These are phyloP conservation scores for Protea cynaroides DNA, from an alignment of 164 flowering plant genomes.

Conservation along the genomic window DNA sequence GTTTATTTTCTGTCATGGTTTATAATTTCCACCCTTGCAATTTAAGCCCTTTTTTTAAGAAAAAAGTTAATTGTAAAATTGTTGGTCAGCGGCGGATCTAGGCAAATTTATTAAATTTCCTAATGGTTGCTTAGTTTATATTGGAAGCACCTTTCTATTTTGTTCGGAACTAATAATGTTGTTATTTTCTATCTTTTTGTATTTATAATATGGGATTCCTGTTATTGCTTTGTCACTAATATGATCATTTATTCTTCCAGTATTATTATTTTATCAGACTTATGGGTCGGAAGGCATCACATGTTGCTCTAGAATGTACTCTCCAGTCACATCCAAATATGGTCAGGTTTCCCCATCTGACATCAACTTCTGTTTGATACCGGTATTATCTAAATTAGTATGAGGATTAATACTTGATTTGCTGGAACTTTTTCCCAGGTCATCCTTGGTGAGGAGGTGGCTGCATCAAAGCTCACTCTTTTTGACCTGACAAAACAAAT, in stretches of 20 bases:
- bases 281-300: slow-evolving; percentile 97
- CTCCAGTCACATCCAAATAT: slow-evolving; percentile 98
- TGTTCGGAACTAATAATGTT: background rate
- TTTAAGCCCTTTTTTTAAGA: no score
- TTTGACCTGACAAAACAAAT: slow-evolving; percentile 89
- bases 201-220: background rate
- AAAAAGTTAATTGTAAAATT: no score
- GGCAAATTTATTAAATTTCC: background rate
- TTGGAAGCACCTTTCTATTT: background rate
- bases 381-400: background rate
- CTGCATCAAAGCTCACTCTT: slow-evolving; percentile 92
- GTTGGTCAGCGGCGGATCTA: background rate
- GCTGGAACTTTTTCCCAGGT: slow-evolving; percentile 41
- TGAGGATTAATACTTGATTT: slow-evolving; percentile 6
- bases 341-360: slow-evolving; percentile 35
- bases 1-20: no score
- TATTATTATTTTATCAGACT: slow-evolving; percentile 93
- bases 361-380: background rate
- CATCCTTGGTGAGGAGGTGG: slow-evolving; percentile 97
- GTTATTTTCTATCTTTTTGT: background rate
- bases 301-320: slow-evolving; percentile 95
- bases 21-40: no score
- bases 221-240: no score
- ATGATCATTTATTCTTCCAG: slow-evolving; percentile 31
- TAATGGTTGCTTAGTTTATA: background rate